Percentiles rank a stretch among this genome's conserved stretches.
Evolutionary conservation across 1,284 basidiomycete species (phyloP).

Genomic region (Apiotrichum sp.): DNA sequence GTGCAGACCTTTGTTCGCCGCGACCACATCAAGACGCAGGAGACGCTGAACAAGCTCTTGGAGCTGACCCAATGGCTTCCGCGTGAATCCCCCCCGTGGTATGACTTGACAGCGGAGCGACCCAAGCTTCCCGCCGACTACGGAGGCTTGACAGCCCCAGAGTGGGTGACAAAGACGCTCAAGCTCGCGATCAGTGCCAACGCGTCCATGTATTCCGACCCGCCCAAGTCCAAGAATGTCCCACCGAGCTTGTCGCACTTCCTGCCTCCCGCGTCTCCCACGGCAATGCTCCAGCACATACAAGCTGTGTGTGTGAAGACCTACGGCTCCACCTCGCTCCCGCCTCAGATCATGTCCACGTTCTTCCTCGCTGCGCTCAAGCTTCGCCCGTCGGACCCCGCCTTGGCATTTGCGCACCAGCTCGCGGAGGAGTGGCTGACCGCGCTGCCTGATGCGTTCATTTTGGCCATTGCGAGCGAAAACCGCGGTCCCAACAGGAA

Average conservation of each 20-base stretch:
- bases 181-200: slow-evolving; percentile 36
- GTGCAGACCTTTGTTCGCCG: slow-evolving; percentile 43
- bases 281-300: slow-evolving; percentile 23
- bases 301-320: slow-evolving; percentile 16
- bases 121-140: neutral
- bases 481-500: slow-evolving; percentile 12
- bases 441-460: slow-evolving; percentile 28
- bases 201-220: slow-evolving; percentile 37
- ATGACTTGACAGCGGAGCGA: slow-evolving; percentile 7
- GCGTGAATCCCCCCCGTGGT: slow-evolving; percentile 12
- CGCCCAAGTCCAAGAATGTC: slow-evolving; percentile 15
- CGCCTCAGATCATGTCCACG: slow-evolving; percentile 35
- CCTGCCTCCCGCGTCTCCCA: slow-evolving; percentile 28
- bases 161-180: slow-evolving; percentile 38
- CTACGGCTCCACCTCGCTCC: slow-evolving; percentile 23
- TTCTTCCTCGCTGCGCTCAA: slow-evolving; percentile 39
- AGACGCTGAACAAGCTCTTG: slow-evolving; percentile 27
- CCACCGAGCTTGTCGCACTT: slow-evolving; percentile 14
- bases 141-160: slow-evolving; percentile 13
- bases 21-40: slow-evolving; percentile 39
- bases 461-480: slow-evolving; percentile 23
- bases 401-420: slow-evolving; percentile 30
- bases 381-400: slow-evolving; percentile 23
- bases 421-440: slow-evolving; percentile 36
- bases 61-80: slow-evolving; percentile 14